phyloP scores from a whole-genome alignment of 2,329 filamentous ascomycete species.

The Sclerotinia minor region DNA sequence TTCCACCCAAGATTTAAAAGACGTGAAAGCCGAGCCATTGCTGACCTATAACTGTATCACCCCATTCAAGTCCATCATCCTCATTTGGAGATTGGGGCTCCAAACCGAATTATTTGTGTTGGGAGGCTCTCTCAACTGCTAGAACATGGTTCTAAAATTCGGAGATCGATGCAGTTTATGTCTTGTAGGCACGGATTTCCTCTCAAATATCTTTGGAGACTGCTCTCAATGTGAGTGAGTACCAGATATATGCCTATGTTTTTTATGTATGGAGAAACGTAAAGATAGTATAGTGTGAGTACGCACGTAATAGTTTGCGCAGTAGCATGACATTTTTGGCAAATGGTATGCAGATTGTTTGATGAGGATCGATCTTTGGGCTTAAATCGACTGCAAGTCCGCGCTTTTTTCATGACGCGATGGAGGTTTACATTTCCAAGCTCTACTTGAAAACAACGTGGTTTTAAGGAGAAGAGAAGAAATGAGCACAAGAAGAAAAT shows the following conservation, averaged over 20 bases:
- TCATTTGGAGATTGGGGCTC: constrained; percentile 4
- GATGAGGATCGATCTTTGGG: neutral
- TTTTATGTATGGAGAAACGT: neutral
- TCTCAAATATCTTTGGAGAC: neutral
- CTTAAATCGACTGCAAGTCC: neutral
- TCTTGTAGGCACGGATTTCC: constrained; percentile 2
- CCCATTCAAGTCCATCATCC: neutral
- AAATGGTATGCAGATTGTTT: neutral
- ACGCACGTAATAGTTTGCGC: constrained; percentile 23
- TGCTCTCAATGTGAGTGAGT: neutral
- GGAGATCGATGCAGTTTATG: constrained; percentile 17
- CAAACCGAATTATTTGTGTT: neutral
- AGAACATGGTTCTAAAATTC: constrained; percentile 16
- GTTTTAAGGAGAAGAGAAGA: neutral
- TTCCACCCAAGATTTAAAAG: neutral
- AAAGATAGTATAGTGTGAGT: neutral
- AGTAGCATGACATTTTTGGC: constrained; percentile 19
- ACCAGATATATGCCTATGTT: neutral
- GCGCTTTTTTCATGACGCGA: neutral
- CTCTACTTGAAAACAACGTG: no score
- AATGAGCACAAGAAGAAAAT: neutral
- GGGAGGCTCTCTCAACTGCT: no score
- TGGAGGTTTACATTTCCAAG: neutral
- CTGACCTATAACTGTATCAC: neutral
- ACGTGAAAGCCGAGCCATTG: constrained; percentile 4